phyloP scores from a whole-genome alignment of 2,329 filamentous ascomycete genomes.

The Calonectria montana region DNA sequence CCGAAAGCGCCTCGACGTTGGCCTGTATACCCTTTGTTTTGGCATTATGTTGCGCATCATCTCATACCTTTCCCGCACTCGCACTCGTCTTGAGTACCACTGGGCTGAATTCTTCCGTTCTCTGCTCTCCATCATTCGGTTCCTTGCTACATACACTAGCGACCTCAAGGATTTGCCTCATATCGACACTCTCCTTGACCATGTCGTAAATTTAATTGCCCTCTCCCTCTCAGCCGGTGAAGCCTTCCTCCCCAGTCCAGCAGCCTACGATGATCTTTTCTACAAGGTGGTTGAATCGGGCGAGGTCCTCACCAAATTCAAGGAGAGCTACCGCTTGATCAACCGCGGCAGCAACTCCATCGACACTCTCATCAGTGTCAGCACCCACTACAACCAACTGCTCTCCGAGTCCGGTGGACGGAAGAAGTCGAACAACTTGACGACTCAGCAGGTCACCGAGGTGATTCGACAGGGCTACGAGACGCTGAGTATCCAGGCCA shows the following conservation, averaged over 20 bases:
- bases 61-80: slow-evolving; percentile 84
- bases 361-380: slow-evolving; percentile 84
- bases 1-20: slow-evolving; percentile 83
- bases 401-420: slow-evolving; percentile 67
- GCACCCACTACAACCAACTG: slow-evolving; percentile 86
- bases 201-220: slow-evolving; percentile 84
- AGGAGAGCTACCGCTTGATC: slow-evolving; percentile 76
- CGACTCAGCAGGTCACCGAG: slow-evolving; percentile 84
- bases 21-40: slow-evolving; percentile 84
- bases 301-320: slow-evolving; percentile 84
- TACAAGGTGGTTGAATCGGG: slow-evolving; percentile 97
- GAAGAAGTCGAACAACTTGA: slow-evolving; percentile 74
- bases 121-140: slow-evolving; percentile 87
- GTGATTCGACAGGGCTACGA: slow-evolving; percentile 98
- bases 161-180: slow-evolving; percentile 78
- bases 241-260: slow-evolving; percentile 87
- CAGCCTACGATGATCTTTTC: slow-evolving; percentile 95
- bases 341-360: slow-evolving; percentile 76
- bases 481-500: slow-evolving; percentile 89
- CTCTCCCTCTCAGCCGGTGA: slow-evolving; percentile 89
- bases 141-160: slow-evolving; percentile 85
- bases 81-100: slow-evolving; percentile 87
- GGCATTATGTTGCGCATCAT: slow-evolving; percentile 86
- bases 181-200: slow-evolving; percentile 79
- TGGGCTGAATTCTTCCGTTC: slow-evolving; percentile 97